Evolutionary conservation across 2,329 filamentous ascomycete species (phyloP).

Genomic region (Penicillium freii): DNA sequence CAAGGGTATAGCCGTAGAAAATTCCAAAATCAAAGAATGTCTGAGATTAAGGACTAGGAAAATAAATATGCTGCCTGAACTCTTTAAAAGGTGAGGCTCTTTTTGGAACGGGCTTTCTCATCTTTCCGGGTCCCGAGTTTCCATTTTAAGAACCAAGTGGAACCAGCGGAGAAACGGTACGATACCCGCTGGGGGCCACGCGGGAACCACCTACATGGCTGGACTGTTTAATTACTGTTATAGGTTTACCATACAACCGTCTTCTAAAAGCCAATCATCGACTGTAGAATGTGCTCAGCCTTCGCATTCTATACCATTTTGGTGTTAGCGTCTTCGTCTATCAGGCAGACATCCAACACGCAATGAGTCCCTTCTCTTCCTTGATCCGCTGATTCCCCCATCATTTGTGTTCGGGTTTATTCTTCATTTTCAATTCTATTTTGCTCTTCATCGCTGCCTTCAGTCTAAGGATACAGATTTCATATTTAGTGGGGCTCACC

Average conservation of each 20-base stretch:
- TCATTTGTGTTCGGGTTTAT: constrained; percentile 6
- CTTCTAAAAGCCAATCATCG: constrained; percentile 13
- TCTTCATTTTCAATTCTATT: constrained; percentile 16
- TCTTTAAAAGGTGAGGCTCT: constrained; percentile 5
- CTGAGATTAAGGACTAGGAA: not conserved
- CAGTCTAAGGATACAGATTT: constrained; percentile 1
- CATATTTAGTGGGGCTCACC: constrained; percentile 12
- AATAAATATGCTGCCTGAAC: not conserved
- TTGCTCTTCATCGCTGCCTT: not conserved
- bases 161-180: constrained; percentile 7
- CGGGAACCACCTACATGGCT: constrained; percentile 2
- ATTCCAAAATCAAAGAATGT: not conserved
- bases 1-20: not conserved
- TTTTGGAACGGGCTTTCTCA: not conserved
- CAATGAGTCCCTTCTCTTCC: constrained; percentile 25
- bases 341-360: constrained; percentile 41
- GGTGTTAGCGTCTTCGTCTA: constrained; percentile 32
- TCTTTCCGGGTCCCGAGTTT: constrained; percentile 5
- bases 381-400: constrained; percentile 13
- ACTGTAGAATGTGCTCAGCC: constrained; percentile 19
- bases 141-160: constrained; percentile 11
- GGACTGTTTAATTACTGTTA: not conserved
- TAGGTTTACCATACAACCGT: not conserved
- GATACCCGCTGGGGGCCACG: not conserved
- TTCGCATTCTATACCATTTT: constrained; percentile 21